Evolutionary conservation across 2,329 filamentous ascomycete species (phyloP).

Genomic region (Neurospora sp.): DNA sequence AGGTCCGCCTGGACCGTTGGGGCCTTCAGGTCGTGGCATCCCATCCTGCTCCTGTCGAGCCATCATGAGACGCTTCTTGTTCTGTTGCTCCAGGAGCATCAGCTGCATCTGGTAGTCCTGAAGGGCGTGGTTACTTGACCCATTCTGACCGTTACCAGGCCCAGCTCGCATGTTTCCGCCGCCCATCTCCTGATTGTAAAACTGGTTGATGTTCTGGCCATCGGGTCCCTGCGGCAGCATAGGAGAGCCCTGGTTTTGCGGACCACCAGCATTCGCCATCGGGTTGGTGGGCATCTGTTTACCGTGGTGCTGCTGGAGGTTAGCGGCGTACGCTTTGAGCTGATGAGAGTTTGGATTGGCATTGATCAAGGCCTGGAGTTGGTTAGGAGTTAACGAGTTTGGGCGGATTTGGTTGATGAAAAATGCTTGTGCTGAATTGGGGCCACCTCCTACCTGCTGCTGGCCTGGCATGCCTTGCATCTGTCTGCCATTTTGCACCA

Average conservation of each 20-base stretch:
- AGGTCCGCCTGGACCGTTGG: constrained; percentile 43
- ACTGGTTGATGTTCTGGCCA: constrained; percentile 43
- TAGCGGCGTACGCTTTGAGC: constrained; percentile 66
- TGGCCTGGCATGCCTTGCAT: constrained; percentile 63
- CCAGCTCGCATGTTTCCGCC: constrained; percentile 50
- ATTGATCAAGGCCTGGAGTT: constrained; percentile 59
- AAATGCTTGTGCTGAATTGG: constrained; percentile 47
- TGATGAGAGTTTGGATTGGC: constrained; percentile 48
- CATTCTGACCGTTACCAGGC: constrained; percentile 37
- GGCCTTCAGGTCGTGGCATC: constrained; percentile 40
- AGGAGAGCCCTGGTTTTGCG: constrained; percentile 69
- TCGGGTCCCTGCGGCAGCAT: constrained; percentile 71
- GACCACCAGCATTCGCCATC: constrained; percentile 63
- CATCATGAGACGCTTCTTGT: constrained; percentile 79
- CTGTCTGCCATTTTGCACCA: constrained; percentile 68
- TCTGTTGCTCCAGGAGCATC: constrained; percentile 79
- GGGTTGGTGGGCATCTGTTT: constrained; percentile 71
- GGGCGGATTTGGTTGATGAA: constrained; percentile 68
- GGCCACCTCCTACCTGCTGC: constrained; percentile 51
- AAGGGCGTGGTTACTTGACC: constrained; percentile 65
- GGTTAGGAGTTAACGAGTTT: constrained; percentile 60
- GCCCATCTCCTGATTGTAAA: constrained; percentile 57
- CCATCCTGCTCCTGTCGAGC: constrained; percentile 68
- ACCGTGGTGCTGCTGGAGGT: constrained; percentile 74
- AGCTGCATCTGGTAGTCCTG: constrained; percentile 87